These are phyloP conservation scores for Elaphomyces granulatus DNA, from an alignment of 495 filamentous ascomycete species.

Conservation along the genomic window DNA sequence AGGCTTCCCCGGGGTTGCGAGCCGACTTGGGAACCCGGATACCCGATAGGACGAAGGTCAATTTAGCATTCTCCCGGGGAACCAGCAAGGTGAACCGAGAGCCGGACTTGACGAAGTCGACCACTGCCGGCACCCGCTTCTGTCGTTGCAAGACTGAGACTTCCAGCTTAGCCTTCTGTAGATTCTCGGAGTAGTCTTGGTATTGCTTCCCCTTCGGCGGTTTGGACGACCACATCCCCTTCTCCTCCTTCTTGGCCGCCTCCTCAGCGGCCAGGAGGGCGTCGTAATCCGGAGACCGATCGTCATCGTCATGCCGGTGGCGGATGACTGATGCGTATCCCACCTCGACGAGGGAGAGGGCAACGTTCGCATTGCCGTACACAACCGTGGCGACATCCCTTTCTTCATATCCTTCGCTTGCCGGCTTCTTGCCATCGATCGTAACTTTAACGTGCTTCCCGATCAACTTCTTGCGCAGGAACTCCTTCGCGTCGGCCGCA, in stretches of 20 bases:
- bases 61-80: constrained; percentile 82
- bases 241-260: constrained; percentile 64
- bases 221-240: constrained; percentile 90
- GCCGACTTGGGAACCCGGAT: constrained; percentile 86
- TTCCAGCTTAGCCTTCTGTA: constrained; percentile 91
- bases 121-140: constrained; percentile 82
- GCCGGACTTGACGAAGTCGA: constrained; percentile 94
- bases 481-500: constrained; percentile 89
- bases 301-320: constrained; percentile 82
- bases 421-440: constrained; percentile 81
- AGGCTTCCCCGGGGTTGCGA: constrained; percentile 61
- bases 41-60: constrained; percentile 89
- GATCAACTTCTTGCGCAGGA: constrained; percentile 81
- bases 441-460: constrained; percentile 84
- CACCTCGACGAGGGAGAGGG: constrained; percentile 69
- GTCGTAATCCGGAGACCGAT: constrained; percentile 87
- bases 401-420: constrained; percentile 82
- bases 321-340: constrained; percentile 88
- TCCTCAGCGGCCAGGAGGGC: constrained; percentile 82
- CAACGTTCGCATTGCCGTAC: constrained; percentile 73
- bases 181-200: constrained; percentile 77
- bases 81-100: constrained; percentile 88
- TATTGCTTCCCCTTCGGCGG: constrained; percentile 63
- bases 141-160: constrained; percentile 74
- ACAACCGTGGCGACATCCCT: constrained; percentile 85